phyloP scores from a whole-genome alignment of 2,329 filamentous ascomycete genomes.

The Colletotrichum karsti region DNA sequence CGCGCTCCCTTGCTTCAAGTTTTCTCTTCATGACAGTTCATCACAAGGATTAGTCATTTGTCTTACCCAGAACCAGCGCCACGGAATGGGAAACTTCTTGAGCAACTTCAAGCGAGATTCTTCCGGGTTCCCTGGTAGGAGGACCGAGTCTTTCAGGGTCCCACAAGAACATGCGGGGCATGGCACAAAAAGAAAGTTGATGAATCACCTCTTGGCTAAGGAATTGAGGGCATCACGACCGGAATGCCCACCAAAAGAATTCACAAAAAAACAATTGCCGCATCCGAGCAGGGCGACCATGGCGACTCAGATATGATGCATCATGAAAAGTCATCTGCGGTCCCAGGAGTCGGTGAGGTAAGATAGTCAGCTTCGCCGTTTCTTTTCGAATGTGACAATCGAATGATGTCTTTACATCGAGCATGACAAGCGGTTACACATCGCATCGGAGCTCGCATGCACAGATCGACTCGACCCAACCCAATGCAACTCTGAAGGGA shows the following conservation, averaged over 20 bases:
- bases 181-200: constrained; percentile 6
- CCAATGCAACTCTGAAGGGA: neutral
- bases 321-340: neutral
- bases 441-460: neutral
- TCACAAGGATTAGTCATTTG: constrained; percentile 7
- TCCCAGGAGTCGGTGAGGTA: neutral
- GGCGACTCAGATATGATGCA: neutral
- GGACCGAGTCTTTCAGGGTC: neutral
- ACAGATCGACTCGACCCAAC: neutral
- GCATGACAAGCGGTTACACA: constrained; percentile 6
- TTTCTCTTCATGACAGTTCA: neutral
- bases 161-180: constrained; percentile 17
- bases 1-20: constrained; percentile 7
- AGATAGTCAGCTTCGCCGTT: neutral
- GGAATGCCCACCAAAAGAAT: neutral
- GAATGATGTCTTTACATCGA: neutral
- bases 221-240: neutral
- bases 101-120: neutral
- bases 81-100: constrained; percentile 25
- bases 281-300: neutral
- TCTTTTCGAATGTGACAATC: constrained; percentile 8
- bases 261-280: neutral
- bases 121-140: constrained; percentile 11
- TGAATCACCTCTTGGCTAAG: constrained; percentile 3
- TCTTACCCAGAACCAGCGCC: constrained; percentile 17